Percentiles rank a stretch among this genome's conserved stretches.
Conservation (phyloP, 768 basidiomycete species). For the Lactarius quietus region DNA sequence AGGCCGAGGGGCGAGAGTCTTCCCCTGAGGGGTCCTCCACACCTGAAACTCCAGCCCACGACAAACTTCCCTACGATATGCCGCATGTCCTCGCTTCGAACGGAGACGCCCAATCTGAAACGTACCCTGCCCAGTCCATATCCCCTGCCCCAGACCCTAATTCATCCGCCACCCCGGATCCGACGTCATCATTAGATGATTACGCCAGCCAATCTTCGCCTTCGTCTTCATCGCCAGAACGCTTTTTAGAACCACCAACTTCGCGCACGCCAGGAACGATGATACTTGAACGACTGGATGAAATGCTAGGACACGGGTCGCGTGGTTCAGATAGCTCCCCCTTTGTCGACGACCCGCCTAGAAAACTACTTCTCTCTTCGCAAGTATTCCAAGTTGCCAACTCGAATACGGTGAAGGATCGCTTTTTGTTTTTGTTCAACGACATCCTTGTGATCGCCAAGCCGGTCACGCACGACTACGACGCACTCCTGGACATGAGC, state of each 20-base stretch:
- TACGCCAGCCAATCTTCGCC: constrained; percentile 68
- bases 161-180: constrained; percentile 69
- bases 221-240: constrained; percentile 67
- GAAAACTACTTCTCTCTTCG: constrained; percentile 79
- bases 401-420: constrained; percentile 89
- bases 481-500: constrained; percentile 53
- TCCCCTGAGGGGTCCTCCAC: constrained; percentile 15
- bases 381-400: constrained; percentile 94
- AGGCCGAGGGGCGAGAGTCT: constrained; percentile 20
- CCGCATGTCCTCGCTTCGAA: constrained; percentile 17
- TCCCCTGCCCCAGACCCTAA: constrained; percentile 49
- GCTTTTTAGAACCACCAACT: constrained; percentile 44
- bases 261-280: constrained; percentile 44
- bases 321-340: constrained; percentile 54
- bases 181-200: constrained; percentile 70
- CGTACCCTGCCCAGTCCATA: constrained; percentile 34
- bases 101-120: constrained; percentile 29
- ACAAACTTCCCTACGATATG: neutral
- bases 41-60: constrained; percentile 18
- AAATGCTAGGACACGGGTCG: constrained; percentile 59
- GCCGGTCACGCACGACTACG: constrained; percentile 70
- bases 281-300: constrained; percentile 67
- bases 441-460: constrained; percentile 94
- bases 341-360: constrained; percentile 78
- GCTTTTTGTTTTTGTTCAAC: constrained; percentile 95